Evolutionary conservation across 2,329 filamentous ascomycete species (phyloP).

Genomic region (Ampelomyces quisqualis): DNA sequence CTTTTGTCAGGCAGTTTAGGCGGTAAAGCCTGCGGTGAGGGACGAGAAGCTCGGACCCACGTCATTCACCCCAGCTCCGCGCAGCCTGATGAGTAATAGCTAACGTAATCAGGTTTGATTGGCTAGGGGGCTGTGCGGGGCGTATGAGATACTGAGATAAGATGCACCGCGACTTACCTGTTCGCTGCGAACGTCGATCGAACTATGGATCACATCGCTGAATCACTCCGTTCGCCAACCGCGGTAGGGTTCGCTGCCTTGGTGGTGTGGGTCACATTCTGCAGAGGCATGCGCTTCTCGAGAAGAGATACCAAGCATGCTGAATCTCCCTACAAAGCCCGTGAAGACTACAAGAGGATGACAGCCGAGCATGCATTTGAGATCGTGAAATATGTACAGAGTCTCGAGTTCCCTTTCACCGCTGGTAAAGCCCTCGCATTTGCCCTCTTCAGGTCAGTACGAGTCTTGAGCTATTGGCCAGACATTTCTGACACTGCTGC

Average conservation of each 20-base stretch:
- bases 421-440: conserved; percentile 57
- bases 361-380: conserved; percentile 55
- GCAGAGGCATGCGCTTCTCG: conserved; percentile 41
- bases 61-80: no score
- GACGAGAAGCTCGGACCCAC: no score
- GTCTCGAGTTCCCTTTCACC: conserved; percentile 59
- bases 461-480: no score
- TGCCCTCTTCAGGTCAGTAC: conserved; percentile 55
- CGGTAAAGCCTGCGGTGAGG: conserved; percentile 10
- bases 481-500: background rate
- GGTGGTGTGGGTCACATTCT: conserved; percentile 36
- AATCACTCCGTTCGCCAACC: conserved; percentile 2
- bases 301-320: conserved; percentile 44
- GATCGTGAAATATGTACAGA: conserved; percentile 50
- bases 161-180: no score
- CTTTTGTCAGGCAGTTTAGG: conserved; percentile 11
- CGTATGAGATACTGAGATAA: no score
- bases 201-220: background rate
- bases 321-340: conserved; percentile 49
- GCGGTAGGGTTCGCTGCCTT: conserved; percentile 12
- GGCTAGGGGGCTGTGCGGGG: no score
- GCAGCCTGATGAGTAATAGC: no score
- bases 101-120: no score
- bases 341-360: conserved; percentile 54
- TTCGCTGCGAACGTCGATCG: no score